These are phyloP conservation scores for Fomes fomentarius DNA, from an alignment of 1,284 basidiomycete species.

Conservation along the genomic window DNA sequence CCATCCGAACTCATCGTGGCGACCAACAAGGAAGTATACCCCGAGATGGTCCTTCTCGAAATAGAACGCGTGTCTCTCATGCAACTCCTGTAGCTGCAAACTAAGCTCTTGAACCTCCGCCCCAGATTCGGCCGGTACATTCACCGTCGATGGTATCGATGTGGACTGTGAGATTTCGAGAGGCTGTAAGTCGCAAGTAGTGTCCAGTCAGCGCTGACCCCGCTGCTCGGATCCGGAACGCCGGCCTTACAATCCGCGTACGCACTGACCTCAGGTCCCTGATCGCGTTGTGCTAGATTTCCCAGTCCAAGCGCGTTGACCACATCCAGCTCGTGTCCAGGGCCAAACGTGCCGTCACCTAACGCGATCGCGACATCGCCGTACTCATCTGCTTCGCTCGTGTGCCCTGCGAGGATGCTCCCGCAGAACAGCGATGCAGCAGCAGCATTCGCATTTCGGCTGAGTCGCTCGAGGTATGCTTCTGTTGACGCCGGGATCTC, in stretches of 20 bases:
- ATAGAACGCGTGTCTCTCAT: conserved; percentile 22
- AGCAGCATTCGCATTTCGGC: conserved; percentile 39
- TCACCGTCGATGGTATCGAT: conserved; percentile 15
- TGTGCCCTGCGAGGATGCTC: conserved; percentile 54
- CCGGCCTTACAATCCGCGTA: too few relatives aligned
- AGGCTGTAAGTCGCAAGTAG: not conserved
- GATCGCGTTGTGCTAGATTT: not conserved
- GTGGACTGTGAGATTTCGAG: conserved; percentile 19
- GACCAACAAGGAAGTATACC: conserved; percentile 30
- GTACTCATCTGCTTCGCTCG: conserved; percentile 58
- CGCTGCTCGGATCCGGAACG: too few relatives aligned
- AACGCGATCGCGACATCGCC: conserved; percentile 57
- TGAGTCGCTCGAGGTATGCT: conserved; percentile 36
- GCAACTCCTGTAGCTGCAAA: conserved; percentile 21
- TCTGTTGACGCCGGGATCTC: not conserved
- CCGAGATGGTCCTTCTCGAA: conserved; percentile 9
- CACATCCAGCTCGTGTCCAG: conserved; percentile 27
- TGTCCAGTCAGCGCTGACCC: not conserved
- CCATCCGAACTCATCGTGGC: conserved; percentile 24
- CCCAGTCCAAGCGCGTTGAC: conserved; percentile 28
- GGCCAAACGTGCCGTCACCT: conserved; percentile 37
- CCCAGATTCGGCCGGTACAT: conserved; percentile 2
- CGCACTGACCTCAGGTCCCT: not conserved
- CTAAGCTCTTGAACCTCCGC: conserved; percentile 11
- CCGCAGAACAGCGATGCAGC: conserved; percentile 46